Evolutionary conservation across 352 stramenopile genomes (phyloP), one percentile per base, ranked within the genome.

Genomic region (Globisporangium uncinulatum): DNA sequence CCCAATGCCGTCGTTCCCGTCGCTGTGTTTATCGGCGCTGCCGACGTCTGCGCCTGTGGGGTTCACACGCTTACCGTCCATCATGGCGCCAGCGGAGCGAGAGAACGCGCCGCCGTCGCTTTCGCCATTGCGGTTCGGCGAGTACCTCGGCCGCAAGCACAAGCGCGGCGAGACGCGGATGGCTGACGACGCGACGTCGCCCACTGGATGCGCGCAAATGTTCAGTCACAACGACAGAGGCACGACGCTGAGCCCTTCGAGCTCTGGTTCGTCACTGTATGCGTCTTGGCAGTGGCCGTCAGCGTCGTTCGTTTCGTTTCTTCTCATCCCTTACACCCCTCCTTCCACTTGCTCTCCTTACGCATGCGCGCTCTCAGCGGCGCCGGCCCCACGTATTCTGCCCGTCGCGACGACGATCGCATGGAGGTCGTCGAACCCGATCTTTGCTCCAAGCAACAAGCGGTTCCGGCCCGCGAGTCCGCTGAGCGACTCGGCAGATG

Each of bases 201-300:
- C 73, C 8, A 73, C 64, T 15, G 75, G 66, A 14, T 59, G 74
- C 43, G 83, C 66, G 63, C 64, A 83, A 42, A 58, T 66, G 17
- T 69, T 52, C 34, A 51, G 24, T 29, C 24, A 29, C 37, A 54
- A 41, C 19, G 62, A 62, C 21, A 51, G 58, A 20, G 45, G 54
- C 21, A 59, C 59, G 45, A 64, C 58, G 31, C 51, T 64, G 29
- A 64, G 58, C 41, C 58, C 58, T 34, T 29, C 45, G 2, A 64
- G 58, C 45, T 44, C 58, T 39, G 58, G 58, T 29, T 29, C 24
- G 24, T 29, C 24, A 29, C 24, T 29, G 24, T n/a, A 29, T 29
- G 24, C 24, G 24, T 29, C 24, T 29, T 32, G 13, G 0, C 6
- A 21, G 0, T 42, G 13, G 24, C 11, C 32, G 3, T 15, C 10